phyloP scores from a whole-genome alignment of 768 basidiomycete species.

The Pisolithus marmoratus region DNA sequence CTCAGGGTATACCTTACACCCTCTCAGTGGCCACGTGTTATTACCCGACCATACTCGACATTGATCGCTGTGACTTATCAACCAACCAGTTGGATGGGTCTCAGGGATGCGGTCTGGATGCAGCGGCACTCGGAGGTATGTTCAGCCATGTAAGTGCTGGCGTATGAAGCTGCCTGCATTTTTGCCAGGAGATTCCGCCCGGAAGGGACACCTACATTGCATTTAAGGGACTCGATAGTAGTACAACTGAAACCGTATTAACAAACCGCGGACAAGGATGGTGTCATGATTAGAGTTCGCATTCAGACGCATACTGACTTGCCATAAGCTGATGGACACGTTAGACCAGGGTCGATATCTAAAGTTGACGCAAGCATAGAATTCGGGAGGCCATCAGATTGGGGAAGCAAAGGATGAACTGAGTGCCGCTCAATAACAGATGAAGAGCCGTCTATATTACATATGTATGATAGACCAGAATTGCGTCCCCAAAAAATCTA shows the following conservation, averaged over 20 bases:
- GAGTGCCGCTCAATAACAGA: slow-evolving; percentile 37
- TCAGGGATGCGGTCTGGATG: too few species aligned
- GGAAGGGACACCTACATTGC: too few species aligned
- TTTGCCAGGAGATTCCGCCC: too few species aligned
- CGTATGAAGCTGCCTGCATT: too few species aligned
- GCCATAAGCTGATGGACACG: slow-evolving; percentile 57
- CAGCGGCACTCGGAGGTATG: too few species aligned
- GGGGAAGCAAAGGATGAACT: slow-evolving; percentile 33
- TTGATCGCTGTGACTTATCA: too few species aligned
- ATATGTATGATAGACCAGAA: slow-evolving; percentile 37
- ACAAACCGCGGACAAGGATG: neutral
- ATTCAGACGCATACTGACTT: slow-evolving; percentile 36
- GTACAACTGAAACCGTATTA: slow-evolving; percentile 26
- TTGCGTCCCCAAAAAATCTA: slow-evolving; percentile 23
- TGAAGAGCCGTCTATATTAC: slow-evolving; percentile 42
- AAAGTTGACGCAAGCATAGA: slow-evolving; percentile 49
- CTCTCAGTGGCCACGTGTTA: neutral
- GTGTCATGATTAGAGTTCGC: slow-evolving; percentile 16
- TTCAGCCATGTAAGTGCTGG: too few species aligned
- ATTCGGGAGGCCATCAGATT: slow-evolving; percentile 40
- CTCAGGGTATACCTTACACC: too few species aligned
- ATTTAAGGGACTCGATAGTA: slow-evolving; percentile 39
- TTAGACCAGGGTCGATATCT: slow-evolving; percentile 64
- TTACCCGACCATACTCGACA: too few species aligned
- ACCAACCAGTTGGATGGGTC: too few species aligned